Base-by-base conservation (phyloP, 139 green algal genomes). In the Klebsormidium nitens region DNA sequence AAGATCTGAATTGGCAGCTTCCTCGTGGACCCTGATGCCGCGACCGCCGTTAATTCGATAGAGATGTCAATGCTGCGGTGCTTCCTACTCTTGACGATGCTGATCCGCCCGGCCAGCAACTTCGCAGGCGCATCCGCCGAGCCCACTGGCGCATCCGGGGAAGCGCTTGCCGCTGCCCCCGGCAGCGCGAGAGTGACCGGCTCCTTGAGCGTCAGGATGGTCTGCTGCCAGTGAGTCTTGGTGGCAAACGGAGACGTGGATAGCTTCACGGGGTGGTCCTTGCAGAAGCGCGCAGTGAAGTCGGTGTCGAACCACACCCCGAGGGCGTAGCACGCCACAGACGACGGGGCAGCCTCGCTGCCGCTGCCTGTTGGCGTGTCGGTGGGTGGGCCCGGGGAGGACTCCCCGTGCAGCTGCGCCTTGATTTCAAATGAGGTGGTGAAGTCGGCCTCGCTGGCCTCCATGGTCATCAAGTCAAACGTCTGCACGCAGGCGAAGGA, bases 221-320 rank as follows among this genome's bases (percentile, higher is more conserved):
- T 91, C 73, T 98, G 93, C 14, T 71, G 83, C 93, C 93, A 98
- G 82, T 98, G 93, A 6, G 93, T 98, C 34, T 70, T 72, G 11
- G 79, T 50, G 0, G 26, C 64, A 36, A 56, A 32, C 1, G 91
- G 91, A 6, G 83, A 85, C n/a, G 93, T 98, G 35, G 85, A 86
- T 35, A 98, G 87, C 44, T 70, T 61, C 26, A 91, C 82, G 0
- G 87, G 83, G 5, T 78, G 68, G 26, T 96, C 81, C 2, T 36
- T 36, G 81, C 92, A 97, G 80, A 92, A 91, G n/a, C 87, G 80
- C 28, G 69, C 37, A 32, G 80, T 88, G 81, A 98, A 98, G 32
- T 82, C 73, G 0, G 85, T 88, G 78, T 97, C 91, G 78, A 98
- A 98, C 93, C 93, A 98, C 57, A 98, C 36, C 17, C 91, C 92